Conservation (phyloP, 2,329 filamentous ascomycete genomes). For the Zelopaecilomyces penicillatus region DNA sequence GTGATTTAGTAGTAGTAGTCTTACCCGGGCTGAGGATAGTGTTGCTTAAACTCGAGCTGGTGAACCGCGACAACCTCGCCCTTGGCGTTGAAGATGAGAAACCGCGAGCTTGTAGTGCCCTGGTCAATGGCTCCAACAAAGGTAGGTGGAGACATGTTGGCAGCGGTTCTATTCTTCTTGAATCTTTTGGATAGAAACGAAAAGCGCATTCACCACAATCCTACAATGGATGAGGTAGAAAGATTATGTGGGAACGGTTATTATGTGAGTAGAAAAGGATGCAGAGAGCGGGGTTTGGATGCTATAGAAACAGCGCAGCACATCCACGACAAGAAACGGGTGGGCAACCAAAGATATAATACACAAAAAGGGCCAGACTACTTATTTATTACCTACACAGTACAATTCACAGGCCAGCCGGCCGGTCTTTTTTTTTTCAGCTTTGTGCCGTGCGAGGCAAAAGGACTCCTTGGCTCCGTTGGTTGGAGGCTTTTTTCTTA, state of each 20-base stretch:
- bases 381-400: too few relatives aligned
- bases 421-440: too few relatives aligned
- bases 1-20: constrained; percentile 12
- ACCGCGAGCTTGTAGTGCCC: constrained; percentile 69
- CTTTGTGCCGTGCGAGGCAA: too few relatives aligned
- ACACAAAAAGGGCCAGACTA: too few relatives aligned
- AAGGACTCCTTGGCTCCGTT: too few relatives aligned
- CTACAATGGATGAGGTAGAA: too few relatives aligned
- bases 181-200: constrained; percentile 14
- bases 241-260: background rate
- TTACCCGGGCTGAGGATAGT: constrained; percentile 68
- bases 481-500: background rate
- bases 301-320: too few relatives aligned
- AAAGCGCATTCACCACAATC: constrained; percentile 6
- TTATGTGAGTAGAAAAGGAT: too few relatives aligned
- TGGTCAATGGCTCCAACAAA: constrained; percentile 75
- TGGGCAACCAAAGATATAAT: too few relatives aligned
- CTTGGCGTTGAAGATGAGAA: constrained; percentile 66
- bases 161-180: constrained; percentile 1
- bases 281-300: too few relatives aligned
- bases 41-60: constrained; percentile 67
- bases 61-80: constrained; percentile 64
- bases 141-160: constrained; percentile 24
- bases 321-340: too few relatives aligned
- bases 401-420: too few relatives aligned